Evolutionary conservation across 108 stramenopile species (phyloP).

Genomic region (Cyclotella choctawhatcheeana): DNA sequence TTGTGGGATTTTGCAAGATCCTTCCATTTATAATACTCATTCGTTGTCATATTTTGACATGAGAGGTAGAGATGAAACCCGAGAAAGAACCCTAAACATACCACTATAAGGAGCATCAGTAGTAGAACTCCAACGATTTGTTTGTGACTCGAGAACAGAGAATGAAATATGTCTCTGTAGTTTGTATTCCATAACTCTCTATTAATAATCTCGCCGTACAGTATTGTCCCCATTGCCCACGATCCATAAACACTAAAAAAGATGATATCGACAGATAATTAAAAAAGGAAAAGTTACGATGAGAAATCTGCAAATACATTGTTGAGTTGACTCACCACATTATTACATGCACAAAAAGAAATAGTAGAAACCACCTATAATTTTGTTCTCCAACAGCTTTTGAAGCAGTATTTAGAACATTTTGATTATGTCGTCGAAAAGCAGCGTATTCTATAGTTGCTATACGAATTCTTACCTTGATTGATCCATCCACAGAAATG

Average conservation of each 20-base stretch:
- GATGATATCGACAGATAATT: too few species aligned
- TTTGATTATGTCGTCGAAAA: not conserved
- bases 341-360: conserved; percentile 72
- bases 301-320: too few species aligned
- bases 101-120: conserved; percentile 32
- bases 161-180: not conserved
- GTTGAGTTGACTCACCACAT: conserved; percentile 61
- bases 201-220: conserved; percentile 21
- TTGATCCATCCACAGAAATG: conserved; percentile 92
- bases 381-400: conserved; percentile 87
- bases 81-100: conserved; percentile 30
- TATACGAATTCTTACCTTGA: conserved; percentile 30
- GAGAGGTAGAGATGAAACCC: conserved; percentile 40
- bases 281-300: not conserved
- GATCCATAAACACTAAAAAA: conserved; percentile 62
- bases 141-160: conserved; percentile 10
- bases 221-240: conserved; percentile 27
- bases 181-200: conserved; percentile 1
- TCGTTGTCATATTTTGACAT: conserved; percentile 75
- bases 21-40: conserved; percentile 88
- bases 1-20: conserved; percentile 74
- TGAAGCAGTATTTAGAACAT: not conserved
- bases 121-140: conserved; percentile 34
- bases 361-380: conserved; percentile 87
- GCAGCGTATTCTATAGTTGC: not conserved